phyloP scores from a whole-genome alignment of 2,329 filamentous ascomycete genomes.

The Teratosphaeriaceae sp. region DNA sequence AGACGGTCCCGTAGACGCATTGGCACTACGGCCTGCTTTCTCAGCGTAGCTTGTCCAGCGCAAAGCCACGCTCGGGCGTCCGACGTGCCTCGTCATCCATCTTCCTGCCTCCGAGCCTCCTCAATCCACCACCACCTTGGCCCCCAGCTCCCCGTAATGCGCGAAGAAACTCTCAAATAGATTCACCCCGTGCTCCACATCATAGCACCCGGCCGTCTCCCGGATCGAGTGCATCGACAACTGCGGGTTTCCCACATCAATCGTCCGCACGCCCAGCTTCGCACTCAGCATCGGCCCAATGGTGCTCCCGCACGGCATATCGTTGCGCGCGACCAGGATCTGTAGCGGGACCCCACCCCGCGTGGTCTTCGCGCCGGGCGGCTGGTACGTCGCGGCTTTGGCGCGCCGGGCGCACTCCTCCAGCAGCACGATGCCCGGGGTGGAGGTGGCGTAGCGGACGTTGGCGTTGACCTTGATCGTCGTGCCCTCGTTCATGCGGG shows the following conservation, averaged over 20 bases:
- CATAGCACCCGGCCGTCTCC: slow-evolving; percentile 81
- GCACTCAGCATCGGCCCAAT: slow-evolving; percentile 96
- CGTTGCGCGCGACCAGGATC: slow-evolving; percentile 93
- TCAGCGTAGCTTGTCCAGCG: too few relatives aligned
- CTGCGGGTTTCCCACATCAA: slow-evolving; percentile 92
- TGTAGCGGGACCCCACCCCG: slow-evolving; percentile 78
- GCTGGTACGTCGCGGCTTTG: slow-evolving; percentile 35
- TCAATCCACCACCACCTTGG: slow-evolving; percentile 76
- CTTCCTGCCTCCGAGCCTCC: slow-evolving; percentile 53
- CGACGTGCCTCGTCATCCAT: too few relatives aligned
- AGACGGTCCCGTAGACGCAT: too few relatives aligned
- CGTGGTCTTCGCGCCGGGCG: slow-evolving; percentile 35
- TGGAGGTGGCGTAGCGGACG: slow-evolving; percentile 93
- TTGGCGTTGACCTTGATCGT: slow-evolving; percentile 99
- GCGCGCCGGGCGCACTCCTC: slow-evolving; percentile 70
- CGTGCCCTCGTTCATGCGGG: slow-evolving; percentile 92
- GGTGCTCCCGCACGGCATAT: slow-evolving; percentile 88
- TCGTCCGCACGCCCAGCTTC: slow-evolving; percentile 74
- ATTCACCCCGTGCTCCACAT: slow-evolving; percentile 79
- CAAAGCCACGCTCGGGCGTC: too few relatives aligned
- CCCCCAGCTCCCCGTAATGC: slow-evolving; percentile 74
- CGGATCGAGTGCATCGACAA: slow-evolving; percentile 96
- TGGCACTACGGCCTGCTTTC: too few relatives aligned
- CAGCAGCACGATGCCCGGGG: slow-evolving; percentile 85
- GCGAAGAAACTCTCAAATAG: slow-evolving; percentile 85